Evolutionary conservation across 176 grass and related monocot species (phyloP), one percentile per base, ranked within the genome.

Genomic region (Echinochloa phyllopogon): DNA sequence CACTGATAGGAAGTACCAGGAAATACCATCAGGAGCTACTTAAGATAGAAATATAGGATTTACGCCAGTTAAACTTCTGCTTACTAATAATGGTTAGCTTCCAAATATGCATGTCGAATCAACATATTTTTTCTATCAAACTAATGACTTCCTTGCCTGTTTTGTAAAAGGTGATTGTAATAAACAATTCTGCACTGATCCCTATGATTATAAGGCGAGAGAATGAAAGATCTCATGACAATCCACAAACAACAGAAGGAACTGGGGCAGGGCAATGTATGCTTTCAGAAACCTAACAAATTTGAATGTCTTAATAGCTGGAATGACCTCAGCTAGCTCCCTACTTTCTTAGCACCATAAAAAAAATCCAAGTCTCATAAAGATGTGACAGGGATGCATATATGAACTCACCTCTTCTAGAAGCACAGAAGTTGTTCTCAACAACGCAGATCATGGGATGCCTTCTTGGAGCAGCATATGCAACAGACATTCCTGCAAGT

Each of bases 341-440:
- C 58, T 68, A 61, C 20, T 62, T 86, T 50, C 65, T 79, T 24
- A 77, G 13, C 48, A 20, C 5, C 39, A 67, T 38, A 21, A 25
- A 56, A 69, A 6, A 75, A 70, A 21, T 73, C 9, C 0, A 17
- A 61, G 16, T 45, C 29, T 21, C 70, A 48, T 7, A 25, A 69
- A 85, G 8, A 72, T 79, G 27, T 49, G 14, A 56, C 20, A 82
- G 78, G 40, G 43, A 43, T 68, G 55, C 10, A n/a, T 72, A 74
- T 51, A 71, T 47, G 37, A 77, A 68, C 80, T 86, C 74, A 96
- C 96, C 96, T 92, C 96, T 94, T 92, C 78, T 99, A 49, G 96
- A 96, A 84, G 96, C 93, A 82, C 96, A 99, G 11, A 91, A 99
- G 69, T 92, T 95, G 75, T 99, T 99, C 71, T 99, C 96, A 10